Evolutionary conservation across 2,329 filamentous ascomycete species (phyloP), one percentile per base, ranked within the genome.

Genomic region (Rhinocladiella mackenziei): DNA sequence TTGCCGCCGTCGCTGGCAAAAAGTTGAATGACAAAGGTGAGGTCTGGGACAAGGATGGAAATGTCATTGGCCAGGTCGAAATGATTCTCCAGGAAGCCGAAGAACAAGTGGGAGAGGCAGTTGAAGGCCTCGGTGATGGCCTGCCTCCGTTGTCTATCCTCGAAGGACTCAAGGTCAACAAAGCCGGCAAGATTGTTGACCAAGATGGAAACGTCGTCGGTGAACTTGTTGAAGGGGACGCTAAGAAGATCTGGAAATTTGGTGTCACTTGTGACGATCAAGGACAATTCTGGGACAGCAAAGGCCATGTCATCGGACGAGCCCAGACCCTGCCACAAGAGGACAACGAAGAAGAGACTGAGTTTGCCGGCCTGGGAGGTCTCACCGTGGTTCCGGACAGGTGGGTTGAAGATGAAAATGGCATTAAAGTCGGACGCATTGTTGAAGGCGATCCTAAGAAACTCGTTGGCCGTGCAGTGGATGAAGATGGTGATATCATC

Each of bases 241-340:
- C 80, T 46, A 81, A 81, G 66, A 83, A 81, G 62, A 68, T 80
- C 54, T 57, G 64, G 34, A 65, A 64, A 34, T 51, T 63, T 14
- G 67, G 66, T 7, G 58, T 54, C 14, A 54, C 57, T 11, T 61
- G 66, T 17, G 81, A 83, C 53, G 74, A 73, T 47, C 70, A 81
- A 62, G 80, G 80, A 14, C 80, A 83, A 56, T 77, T 83, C 43
- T 70, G 81, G 58, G 79, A 81, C 60, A 78, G 73, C 60, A 74
- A 78, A 33, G 79, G 80, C 32, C 79, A 80, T 31, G 70, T 83
- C 51, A 72, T 83, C 50, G 80, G 80, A 29, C 75, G 75, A 51
- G 76, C 80, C 50, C 69, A 77, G 49, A 62, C 65, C 0, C 55
- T 68, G 2, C 62, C 65, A 3, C 42, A 64, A 11, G 62, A 67